phyloP scores from a whole-genome alignment of 495 filamentous ascomycete species.

The Tuber indicum region DNA sequence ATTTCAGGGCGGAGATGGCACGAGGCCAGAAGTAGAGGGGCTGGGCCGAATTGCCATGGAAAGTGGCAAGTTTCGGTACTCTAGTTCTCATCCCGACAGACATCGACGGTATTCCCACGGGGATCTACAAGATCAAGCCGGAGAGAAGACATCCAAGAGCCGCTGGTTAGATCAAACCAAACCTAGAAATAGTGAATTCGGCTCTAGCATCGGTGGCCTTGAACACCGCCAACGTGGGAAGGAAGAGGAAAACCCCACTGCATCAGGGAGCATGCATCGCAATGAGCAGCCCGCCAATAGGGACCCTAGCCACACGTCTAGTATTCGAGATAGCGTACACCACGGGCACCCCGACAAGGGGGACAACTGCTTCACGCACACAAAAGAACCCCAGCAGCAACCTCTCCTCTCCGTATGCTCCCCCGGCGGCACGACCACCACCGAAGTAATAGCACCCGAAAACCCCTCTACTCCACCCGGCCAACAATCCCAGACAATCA shows the following conservation, averaged over 20 bases:
- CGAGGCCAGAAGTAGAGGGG: constrained; percentile 4
- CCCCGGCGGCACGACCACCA: neutral
- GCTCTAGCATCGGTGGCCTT: constrained; percentile 13
- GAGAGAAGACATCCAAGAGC: neutral
- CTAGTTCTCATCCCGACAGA: neutral
- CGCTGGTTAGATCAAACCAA: constrained; percentile 9
- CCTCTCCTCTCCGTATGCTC: neutral
- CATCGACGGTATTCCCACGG: neutral
- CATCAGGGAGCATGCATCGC: neutral
- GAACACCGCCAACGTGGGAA: neutral
- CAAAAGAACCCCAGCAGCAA: neutral
- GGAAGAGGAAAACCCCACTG: neutral
- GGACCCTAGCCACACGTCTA: neutral
- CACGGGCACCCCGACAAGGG: neutral
- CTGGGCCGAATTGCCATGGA: constrained; percentile 7
- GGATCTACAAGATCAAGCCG: neutral
- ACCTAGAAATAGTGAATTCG: constrained; percentile 9
- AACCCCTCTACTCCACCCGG: neutral
- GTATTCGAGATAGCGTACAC: neutral
- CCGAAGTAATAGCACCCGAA: neutral
- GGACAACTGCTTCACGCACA: neutral
- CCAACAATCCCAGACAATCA: neutral
- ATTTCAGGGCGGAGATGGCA: neutral
- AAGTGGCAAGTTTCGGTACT: constrained; percentile 18
- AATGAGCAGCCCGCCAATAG: neutral